Base-by-base conservation (phyloP, 441 rosid genomes). In the Eutrema salsugineum region DNA sequence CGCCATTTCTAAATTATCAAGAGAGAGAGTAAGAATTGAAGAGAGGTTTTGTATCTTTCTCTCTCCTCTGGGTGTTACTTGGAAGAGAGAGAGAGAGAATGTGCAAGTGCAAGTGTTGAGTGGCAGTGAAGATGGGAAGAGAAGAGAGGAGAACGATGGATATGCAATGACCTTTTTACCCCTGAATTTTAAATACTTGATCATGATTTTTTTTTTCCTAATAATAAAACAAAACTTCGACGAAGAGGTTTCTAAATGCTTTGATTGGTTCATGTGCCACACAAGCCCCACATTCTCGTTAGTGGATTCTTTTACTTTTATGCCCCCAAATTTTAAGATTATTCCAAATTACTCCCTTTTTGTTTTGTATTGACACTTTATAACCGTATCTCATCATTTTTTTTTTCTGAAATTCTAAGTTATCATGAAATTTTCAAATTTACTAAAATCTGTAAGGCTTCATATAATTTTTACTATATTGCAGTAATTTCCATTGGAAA, bases 1-100 rank as follows among this genome's bases (percentile, higher is more conserved):
- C 82, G 94, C 99, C 99, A 94, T 94, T 63, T 61, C 1, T 17
- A 19, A n/a, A n/a, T n/a, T n/a, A n/a, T n/a, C n/a, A n/a, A n/a
- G n/a, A 36, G 53, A 54, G 28, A 40, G 43, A 49, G 44, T 57
- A 47, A 68, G 55, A 11, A 65, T 40, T 46, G 57, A 1, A 27
- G 42, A 70, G 24, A 11, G 6, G 4, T 24, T 40, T 48, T 60
- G 10, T 17, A 5, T 30, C 9, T 66, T 19, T 68, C 42, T 56
- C 11, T 68, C 33, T 33, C 28, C 1, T 35, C 30, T 57, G 38
- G 35, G 60, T 61, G 61, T 51, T 33, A 24, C 19, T 56, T 15
- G 16, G 32, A 19, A 40, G 55, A 35, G 70, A 71, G 63, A 71
- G n/a, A n/a, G n/a, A n/a, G 63, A 71, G 33, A 42, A 33, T 17